Base-by-base conservation (phyloP, 2,329 filamentous ascomycete species). In the Fusarium nygamai region DNA sequence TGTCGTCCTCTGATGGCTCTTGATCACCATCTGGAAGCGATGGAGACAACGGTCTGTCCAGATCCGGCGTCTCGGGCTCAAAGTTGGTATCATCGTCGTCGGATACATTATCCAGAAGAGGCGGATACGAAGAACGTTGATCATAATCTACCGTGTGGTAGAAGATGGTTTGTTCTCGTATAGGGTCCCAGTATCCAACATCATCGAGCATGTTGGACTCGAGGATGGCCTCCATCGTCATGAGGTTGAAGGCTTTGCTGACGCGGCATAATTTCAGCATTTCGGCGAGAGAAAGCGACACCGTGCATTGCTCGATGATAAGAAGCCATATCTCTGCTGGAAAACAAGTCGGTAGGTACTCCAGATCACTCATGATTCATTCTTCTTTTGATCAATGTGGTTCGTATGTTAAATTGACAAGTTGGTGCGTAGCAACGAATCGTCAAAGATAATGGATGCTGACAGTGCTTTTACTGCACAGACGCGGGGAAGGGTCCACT, bases 291-390 rank as follows among this genome's bases (percentile, higher is more conserved):
- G 47, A 34, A 3, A 68, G 14, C 2, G 17, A 33, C 2, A 19
- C 19, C 1, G 36, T 44, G 17, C 53, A 63, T 24, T 63, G 33
- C 9, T 68, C 13, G 2, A 69, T 27, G 5, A 69, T 39, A 5
- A 56, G 29, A 24, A 69, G 38, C 24, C 24, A 47, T 48, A 68
- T 68, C 8, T 69, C 66, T 2, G 27, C 29, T 11, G 66, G 56
- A 6, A 41, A n/a, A 4, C 1, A 27, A 2, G 17, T 36, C 2
- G 7, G 7, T 6, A 36, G 13, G 5, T 22, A 36, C 3, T 27
- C n/a, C 13, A 4, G 33, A 16, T 36, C 19, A 12, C 7, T 27
- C 50, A 53, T 53, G 2, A 6, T 8, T 19, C 19, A 20, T 6
- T 12, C 4, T 3, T 22, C 13, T 22, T 10, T 24, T 51, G 29